phyloP scores from a whole-genome alignment of 2,329 filamentous ascomycete genomes.

The Microascus cirrosus region DNA sequence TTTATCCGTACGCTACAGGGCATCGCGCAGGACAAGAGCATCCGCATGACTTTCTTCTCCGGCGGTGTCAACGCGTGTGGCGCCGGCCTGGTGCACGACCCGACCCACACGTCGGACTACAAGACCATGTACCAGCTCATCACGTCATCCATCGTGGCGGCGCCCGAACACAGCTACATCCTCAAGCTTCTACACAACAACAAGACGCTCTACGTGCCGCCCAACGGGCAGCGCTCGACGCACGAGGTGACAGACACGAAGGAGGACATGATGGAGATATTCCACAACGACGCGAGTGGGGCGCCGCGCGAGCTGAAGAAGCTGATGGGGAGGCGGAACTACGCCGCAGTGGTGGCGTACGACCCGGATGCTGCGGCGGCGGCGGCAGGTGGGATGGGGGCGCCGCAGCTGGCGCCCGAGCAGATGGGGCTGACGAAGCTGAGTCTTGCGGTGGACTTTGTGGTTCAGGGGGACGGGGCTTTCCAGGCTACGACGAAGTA shows the following conservation, averaged over 20 bases:
- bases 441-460: conserved; percentile 88
- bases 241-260: conserved; percentile 82
- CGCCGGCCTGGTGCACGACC: conserved; percentile 89
- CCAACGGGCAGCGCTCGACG: conserved; percentile 69
- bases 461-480: conserved; percentile 83
- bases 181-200: conserved; percentile 93
- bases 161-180: conserved; percentile 73
- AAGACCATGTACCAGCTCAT: conserved; percentile 99
- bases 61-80: conserved; percentile 86
- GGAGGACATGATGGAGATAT: conserved; percentile 99
- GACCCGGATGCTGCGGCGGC: conserved; percentile 64
- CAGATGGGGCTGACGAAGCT: conserved; percentile 49
- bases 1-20: conserved; percentile 91
- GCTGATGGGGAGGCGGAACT: conserved; percentile 88
- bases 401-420: conserved; percentile 4
- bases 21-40: conserved; percentile 86
- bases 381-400: conserved; percentile 4
- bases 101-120: conserved; percentile 80
- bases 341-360: conserved; percentile 86
- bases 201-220: conserved; percentile 81
- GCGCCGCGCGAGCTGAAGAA: conserved; percentile 72
- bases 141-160: conserved; percentile 82
- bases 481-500: conserved; percentile 85
- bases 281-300: conserved; percentile 88
- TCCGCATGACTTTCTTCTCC: conserved; percentile 94